These are phyloP conservation scores for Royoungia palumana DNA, from an alignment of 768 basidiomycete genomes.

Conservation along the genomic window DNA sequence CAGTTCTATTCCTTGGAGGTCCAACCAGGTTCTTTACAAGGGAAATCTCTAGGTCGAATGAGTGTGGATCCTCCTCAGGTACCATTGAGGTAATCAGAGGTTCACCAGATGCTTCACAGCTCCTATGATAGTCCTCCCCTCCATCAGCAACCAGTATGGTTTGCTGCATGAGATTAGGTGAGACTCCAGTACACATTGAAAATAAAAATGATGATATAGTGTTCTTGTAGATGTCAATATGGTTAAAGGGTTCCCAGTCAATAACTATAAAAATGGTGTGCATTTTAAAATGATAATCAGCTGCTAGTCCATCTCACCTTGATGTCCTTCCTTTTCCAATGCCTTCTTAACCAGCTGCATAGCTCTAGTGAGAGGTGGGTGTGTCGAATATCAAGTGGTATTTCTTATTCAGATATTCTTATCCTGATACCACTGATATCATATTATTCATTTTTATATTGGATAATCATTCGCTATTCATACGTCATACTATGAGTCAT, in stretches of 20 bases:
- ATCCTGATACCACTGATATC: too few relatives aligned
- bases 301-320: conserved; percentile 43
- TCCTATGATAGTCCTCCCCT: conserved; percentile 35
- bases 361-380: conserved; percentile 64
- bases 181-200: not conserved
- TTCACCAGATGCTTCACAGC: conserved; percentile 41
- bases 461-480: too few relatives aligned
- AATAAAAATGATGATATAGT: conserved; percentile 13
- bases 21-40: conserved; percentile 46
- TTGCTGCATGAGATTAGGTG: conserved; percentile 25
- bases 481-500: too few relatives aligned
- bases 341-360: conserved; percentile 58
- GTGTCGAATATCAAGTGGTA: too few relatives aligned
- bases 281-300: conserved; percentile 1
- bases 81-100: conserved; percentile 39
- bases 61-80: conserved; percentile 31
- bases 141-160: conserved; percentile 41
- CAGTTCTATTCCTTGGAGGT: conserved; percentile 35
- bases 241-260: conserved; percentile 64
- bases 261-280: conserved; percentile 36
- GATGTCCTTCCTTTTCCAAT: conserved; percentile 60
- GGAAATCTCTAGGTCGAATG: conserved; percentile 42
- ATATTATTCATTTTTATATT: too few relatives aligned
- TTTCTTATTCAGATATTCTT: too few relatives aligned
- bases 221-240: conserved; percentile 34